Percentiles rank a stretch among this genome's conserved stretches.
Conservation (phyloP, 192 early-diverging fungal genomes). For the Coemansia asiatica region DNA sequence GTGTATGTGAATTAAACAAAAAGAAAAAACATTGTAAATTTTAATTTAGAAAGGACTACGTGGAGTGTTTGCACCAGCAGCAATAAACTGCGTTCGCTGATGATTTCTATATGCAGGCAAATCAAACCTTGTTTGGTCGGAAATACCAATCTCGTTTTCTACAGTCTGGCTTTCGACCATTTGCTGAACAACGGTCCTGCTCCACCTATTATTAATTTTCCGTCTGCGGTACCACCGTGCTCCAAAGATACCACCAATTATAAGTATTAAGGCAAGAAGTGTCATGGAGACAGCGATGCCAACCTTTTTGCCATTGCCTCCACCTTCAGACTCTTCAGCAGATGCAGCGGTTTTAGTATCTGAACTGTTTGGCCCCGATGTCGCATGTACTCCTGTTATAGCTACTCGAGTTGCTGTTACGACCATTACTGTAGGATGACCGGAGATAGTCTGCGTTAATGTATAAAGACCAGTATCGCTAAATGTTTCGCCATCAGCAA, state of each 20-base stretch:
- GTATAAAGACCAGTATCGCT: background rate
- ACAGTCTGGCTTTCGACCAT: conserved; percentile 45
- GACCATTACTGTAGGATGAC: background rate
- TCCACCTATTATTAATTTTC: conserved; percentile 25
- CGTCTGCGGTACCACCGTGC: conserved; percentile 28
- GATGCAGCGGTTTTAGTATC: background rate
- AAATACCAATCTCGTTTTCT: conserved; percentile 29
- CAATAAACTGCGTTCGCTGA: conserved; percentile 36
- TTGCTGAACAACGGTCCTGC: conserved; percentile 21
- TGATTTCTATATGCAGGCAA: conserved; percentile 43
- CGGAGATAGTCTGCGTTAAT: conserved; percentile 4
- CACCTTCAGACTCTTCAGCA: background rate
- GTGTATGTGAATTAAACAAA: background rate
- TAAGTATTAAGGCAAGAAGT: conserved; percentile 18
- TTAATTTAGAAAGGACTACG: background rate
- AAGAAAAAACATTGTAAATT: background rate
- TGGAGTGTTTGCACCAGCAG: conserved; percentile 16
- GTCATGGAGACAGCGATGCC: conserved; percentile 12
- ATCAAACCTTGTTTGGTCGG: conserved; percentile 16
- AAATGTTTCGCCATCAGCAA: background rate
- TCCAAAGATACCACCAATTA: conserved; percentile 16
- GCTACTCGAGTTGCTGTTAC: background rate
- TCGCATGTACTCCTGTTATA: background rate
- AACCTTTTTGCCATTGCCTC: conserved; percentile 8
- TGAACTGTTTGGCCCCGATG: background rate